Percentiles rank a stretch among this genome's conserved stretches.
phyloP scores from a whole-genome alignment of 495 filamentous ascomycete genomes.

The Aspergillus haitiensis region DNA sequence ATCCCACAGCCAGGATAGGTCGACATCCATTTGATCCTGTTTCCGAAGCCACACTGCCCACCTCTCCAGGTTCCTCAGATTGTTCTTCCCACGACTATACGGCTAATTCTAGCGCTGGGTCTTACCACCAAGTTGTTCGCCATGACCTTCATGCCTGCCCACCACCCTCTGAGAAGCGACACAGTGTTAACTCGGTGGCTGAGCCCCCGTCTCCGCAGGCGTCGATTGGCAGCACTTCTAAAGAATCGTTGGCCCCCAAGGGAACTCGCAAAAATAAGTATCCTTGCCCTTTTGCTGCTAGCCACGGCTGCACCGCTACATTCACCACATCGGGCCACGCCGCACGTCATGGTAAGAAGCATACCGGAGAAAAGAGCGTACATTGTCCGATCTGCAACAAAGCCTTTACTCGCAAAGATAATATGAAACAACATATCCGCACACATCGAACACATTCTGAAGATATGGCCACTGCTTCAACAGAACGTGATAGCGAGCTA shows the following conservation, averaged over 20 bases:
- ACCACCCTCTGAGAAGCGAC: slow-evolving; percentile 31
- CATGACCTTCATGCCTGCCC: slow-evolving; percentile 27
- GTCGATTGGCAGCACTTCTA: slow-evolving; percentile 27
- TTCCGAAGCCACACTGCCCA: slow-evolving; percentile 32
- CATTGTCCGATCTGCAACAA: slow-evolving; percentile 88
- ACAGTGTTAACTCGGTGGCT: slow-evolving; percentile 28
- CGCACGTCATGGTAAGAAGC: slow-evolving; percentile 94
- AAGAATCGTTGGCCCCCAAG: slow-evolving; percentile 23
- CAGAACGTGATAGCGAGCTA: slow-evolving; percentile 31
- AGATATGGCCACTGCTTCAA: slow-evolving; percentile 32
- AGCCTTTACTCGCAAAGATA: slow-evolving; percentile 93
- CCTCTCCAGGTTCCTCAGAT: slow-evolving; percentile 40
- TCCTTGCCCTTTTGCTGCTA: slow-evolving; percentile 58
- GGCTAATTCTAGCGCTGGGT: slow-evolving; percentile 27
- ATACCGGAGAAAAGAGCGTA: slow-evolving; percentile 93
- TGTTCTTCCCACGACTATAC: slow-evolving; percentile 44
- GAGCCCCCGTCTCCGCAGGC: slow-evolving; percentile 31
- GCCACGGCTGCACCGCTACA: slow-evolving; percentile 70
- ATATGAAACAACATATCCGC: slow-evolving; percentile 96
- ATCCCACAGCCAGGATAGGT: slow-evolving; percentile 30
- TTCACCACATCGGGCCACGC: slow-evolving; percentile 97
- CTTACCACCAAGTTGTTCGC: slow-evolving; percentile 22
- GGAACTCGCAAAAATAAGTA: slow-evolving; percentile 52
- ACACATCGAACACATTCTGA: slow-evolving; percentile 63
- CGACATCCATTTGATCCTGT: slow-evolving; percentile 34